phyloP scores from a whole-genome alignment of 208 protist species.

The Trypanosoma platydactyli region DNA sequence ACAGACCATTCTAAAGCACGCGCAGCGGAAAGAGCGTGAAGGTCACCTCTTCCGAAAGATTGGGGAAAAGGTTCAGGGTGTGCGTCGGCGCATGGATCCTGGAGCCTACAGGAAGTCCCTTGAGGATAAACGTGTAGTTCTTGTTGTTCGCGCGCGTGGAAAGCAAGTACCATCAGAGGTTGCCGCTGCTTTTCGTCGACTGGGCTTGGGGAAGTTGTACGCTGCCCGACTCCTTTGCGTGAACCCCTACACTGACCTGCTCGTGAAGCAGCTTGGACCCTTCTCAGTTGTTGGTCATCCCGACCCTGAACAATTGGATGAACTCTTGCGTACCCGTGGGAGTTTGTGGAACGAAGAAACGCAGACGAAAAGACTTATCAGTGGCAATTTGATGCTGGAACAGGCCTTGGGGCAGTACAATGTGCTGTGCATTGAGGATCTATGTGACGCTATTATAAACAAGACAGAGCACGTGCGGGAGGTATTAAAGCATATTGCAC shows the following conservation, averaged over 20 bases:
- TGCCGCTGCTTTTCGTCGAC: slow-evolving; percentile 51
- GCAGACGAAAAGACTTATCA: slow-evolving; percentile 70
- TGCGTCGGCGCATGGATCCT: slow-evolving; percentile 34
- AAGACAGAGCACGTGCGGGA: slow-evolving; percentile 66
- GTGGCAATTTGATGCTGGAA: slow-evolving; percentile 87
- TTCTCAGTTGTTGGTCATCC: slow-evolving; percentile 85
- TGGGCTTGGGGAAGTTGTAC: slow-evolving; percentile 83
- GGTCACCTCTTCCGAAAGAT: slow-evolving; percentile 76
- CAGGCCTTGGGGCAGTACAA: slow-evolving; percentile 82
- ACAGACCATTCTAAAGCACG: slow-evolving; percentile 85
- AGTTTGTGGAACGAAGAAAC: slow-evolving; percentile 75
- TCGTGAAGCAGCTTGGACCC: slow-evolving; percentile 75
- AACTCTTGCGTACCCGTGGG: slow-evolving; percentile 83
- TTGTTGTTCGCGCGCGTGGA: slow-evolving; percentile 83
- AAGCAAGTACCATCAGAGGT: slow-evolving; percentile 78
- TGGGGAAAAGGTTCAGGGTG: slow-evolving; percentile 65
- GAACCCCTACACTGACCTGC: slow-evolving; percentile 52
- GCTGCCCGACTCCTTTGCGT: slow-evolving; percentile 65
- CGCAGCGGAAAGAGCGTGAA: slow-evolving; percentile 73
- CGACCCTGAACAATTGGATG: slow-evolving; percentile 66
- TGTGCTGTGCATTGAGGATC: slow-evolving; percentile 88
- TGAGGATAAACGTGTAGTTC: slow-evolving; percentile 49
- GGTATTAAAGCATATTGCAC: slow-evolving; percentile 69
- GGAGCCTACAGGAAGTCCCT: slow-evolving; percentile 36
- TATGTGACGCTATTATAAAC: slow-evolving; percentile 71